Base-by-base conservation (phyloP, 345 rosid genomes). In the Murraya koenigii region DNA sequence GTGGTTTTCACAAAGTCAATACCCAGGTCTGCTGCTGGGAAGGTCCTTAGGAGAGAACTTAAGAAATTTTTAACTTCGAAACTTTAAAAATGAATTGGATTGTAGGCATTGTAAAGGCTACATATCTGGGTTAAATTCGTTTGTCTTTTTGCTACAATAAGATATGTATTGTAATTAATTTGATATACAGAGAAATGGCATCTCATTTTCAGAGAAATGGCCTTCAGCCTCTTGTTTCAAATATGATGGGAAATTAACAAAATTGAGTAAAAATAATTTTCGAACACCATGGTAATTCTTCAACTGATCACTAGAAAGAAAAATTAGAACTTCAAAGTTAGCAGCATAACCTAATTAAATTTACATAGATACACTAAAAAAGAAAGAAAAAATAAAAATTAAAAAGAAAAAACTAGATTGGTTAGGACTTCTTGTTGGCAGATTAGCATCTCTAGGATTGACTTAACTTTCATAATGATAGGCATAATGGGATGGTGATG, bases 21-120 rank as follows among this genome's bases (percentile, higher is more conserved):
- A 80, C 97, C 97, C 10, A 93, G 86, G 82, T 90, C 98, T 39
- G 84, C 94, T 32, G 87, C 97, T 11, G 95, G 97, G 69, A 93
- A 93, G 92, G 88, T 90, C 81, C 90, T 93, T 36, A 79, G 97
- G 64, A 88, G 85, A 80, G 94, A 91, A 75, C 94, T 95, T 47
- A 87, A 52, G 83, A 82, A 77, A 63, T 66, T 58, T 1, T 41
- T 84, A 75, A 71, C 78, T 66, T 90, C 92, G 38, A 87, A 85
- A 82, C 85, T 94, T 49, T 92, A 75, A 83, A 36, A 23, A 10
- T 26, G 19, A 7, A 26, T 60, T 23, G 9, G 5, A 44, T 3
- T 44, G 49, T 13, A 13, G 49, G 15, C 15, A 10, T 11, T 44
- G 49, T 44, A 60, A 60, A 25, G 17, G 4, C 2, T 32, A 63